Evolutionary conservation across 202 grass and related monocot genomes (phyloP).

Genomic region (Schoenoplectus tabernaemontani): DNA sequence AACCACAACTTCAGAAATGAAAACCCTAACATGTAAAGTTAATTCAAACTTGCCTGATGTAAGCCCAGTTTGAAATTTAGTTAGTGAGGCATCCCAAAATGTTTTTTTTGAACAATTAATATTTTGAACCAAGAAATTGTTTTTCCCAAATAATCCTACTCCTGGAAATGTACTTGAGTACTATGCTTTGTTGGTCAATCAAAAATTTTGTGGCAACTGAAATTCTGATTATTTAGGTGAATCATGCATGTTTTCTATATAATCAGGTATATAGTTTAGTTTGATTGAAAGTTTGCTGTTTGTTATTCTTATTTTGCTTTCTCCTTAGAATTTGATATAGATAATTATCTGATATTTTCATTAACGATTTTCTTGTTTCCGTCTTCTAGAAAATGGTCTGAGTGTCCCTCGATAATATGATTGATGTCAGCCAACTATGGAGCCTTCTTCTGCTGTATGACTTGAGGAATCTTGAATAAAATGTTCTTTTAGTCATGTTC

Average conservation of each 20-base stretch:
- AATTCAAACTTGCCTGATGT: neutral
- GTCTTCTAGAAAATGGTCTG: slow-evolving; percentile 57
- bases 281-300: neutral
- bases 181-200: neutral
- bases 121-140: neutral
- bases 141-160: neutral
- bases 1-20: neutral
- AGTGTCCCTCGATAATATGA: slow-evolving; percentile 71
- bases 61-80: neutral
- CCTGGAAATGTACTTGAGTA: neutral
- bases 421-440: neutral
- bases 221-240: neutral
- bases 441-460: neutral
- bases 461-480: slow-evolving; percentile 19
- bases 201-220: neutral
- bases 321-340: neutral
- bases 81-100: neutral
- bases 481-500: neutral
- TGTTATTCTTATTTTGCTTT: neutral
- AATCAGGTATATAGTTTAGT: neutral
- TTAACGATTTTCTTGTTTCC: slow-evolving; percentile 21
- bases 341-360: neutral
- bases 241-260: neutral
- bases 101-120: neutral
- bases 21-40: neutral